Percentiles rank a stretch among this genome's conserved stretches.
Evolutionary conservation across 306 rosid genomes (phyloP).

Genomic region (Amphicarpaea edgeworthii): DNA sequence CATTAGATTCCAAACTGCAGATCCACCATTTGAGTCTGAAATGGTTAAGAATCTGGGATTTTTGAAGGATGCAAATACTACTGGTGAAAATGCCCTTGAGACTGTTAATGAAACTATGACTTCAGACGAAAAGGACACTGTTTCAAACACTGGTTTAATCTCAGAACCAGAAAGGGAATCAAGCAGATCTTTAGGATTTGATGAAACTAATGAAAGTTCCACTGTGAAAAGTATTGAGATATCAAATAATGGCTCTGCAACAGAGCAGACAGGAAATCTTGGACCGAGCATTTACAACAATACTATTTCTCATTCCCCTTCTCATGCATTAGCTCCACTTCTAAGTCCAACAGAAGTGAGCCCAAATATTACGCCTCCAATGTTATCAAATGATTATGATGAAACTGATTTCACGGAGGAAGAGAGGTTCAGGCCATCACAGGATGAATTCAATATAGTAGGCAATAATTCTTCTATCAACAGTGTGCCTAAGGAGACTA

Average conservation of each 20-base stretch:
- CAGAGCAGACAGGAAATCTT: slow-evolving; percentile 39
- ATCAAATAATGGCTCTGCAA: slow-evolving; percentile 43
- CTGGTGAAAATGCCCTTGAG: slow-evolving; percentile 35
- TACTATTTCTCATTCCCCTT: slow-evolving; percentile 46
- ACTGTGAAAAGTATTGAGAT: slow-evolving; percentile 23
- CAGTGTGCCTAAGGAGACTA: slow-evolving; percentile 46
- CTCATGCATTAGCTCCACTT: slow-evolving; percentile 42
- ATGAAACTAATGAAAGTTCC: slow-evolving; percentile 48
- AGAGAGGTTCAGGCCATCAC: slow-evolving; percentile 52
- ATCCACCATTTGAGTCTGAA: slow-evolving; percentile 44
- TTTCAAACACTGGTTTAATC: slow-evolving; percentile 31
- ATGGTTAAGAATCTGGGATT: slow-evolving; percentile 25
- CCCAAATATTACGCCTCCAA: slow-evolving; percentile 40
- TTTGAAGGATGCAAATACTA: slow-evolving; percentile 49
- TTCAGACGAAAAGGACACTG: slow-evolving; percentile 39
- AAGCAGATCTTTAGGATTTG: slow-evolving; percentile 45
- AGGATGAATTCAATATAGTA: slow-evolving; percentile 24
- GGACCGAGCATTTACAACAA: slow-evolving; percentile 41
- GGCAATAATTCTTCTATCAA: slow-evolving; percentile 44
- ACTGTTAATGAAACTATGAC: slow-evolving; percentile 40
- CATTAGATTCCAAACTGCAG: slow-evolving; percentile 41
- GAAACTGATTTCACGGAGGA: slow-evolving; percentile 29
- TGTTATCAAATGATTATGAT: slow-evolving; percentile 38
- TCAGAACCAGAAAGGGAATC: slow-evolving; percentile 42
- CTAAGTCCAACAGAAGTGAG: slow-evolving; percentile 40